Evolutionary conservation across 164 flowering plant genomes (phyloP).

Genomic region (Chimonanthus praecox): DNA sequence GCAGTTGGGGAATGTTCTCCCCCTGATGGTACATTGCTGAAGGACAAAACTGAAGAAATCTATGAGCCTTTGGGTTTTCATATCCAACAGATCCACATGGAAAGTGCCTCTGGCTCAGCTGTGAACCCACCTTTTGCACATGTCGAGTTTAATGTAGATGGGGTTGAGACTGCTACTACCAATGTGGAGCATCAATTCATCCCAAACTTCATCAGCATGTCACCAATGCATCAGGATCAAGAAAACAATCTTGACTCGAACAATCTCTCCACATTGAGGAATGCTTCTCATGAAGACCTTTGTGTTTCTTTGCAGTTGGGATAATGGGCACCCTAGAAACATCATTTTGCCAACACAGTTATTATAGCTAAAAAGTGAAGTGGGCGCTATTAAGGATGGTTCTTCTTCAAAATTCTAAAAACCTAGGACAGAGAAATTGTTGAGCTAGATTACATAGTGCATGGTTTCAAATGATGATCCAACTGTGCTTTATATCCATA

Average conservation of each 20-base stretch:
- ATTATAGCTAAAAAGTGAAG: slow-evolving; percentile 30
- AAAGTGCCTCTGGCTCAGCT: slow-evolving; percentile 34
- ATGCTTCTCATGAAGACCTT: slow-evolving; percentile 49
- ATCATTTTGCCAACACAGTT: slow-evolving; percentile 30
- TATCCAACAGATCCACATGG: slow-evolving; percentile 43
- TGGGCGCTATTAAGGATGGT: background rate
- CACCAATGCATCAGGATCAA: slow-evolving; percentile 33
- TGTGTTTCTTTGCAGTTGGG: slow-evolving; percentile 75
- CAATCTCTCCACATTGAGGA: slow-evolving; percentile 52
- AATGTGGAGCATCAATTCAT: slow-evolving; percentile 82
- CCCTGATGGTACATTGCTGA: slow-evolving; percentile 31
- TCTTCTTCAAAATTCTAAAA: background rate
- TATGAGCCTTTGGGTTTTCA: slow-evolving; percentile 58
- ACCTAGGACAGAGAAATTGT: background rate
- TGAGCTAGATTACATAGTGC: background rate
- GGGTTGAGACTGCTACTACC: slow-evolving; percentile 31
- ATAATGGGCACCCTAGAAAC: slow-evolving; percentile 65
- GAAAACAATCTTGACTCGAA: slow-evolving; percentile 29
- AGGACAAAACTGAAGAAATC: slow-evolving; percentile 45
- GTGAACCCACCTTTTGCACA: slow-evolving; percentile 26
- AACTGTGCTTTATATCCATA: background rate
- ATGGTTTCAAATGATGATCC: slow-evolving; percentile 3
- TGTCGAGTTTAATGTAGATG: slow-evolving; percentile 39
- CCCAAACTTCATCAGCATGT: slow-evolving; percentile 35
- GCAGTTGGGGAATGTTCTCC: slow-evolving; percentile 84